Evolutionary conservation across 352 stramenopile species (phyloP).

Genomic region (Phytophthora palmivora): DNA sequence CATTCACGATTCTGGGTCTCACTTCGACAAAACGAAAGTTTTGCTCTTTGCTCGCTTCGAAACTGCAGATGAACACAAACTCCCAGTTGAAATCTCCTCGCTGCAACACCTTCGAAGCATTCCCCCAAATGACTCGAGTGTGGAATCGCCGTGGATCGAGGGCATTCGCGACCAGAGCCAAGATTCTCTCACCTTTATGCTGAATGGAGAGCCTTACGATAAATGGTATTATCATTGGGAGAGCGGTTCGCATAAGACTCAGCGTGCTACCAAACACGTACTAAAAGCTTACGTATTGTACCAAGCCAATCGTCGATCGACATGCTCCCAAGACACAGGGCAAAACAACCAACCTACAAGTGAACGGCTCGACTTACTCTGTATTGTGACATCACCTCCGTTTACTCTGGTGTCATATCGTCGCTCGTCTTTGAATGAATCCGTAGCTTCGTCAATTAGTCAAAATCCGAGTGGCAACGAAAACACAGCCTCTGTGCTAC

Average conservation of each 20-base stretch:
- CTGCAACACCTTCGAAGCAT: constrained; percentile 28
- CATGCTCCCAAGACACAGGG: background rate
- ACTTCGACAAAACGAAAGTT: constrained; percentile 12
- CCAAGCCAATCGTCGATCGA: background rate
- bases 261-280: constrained; percentile 56
- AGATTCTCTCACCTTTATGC: constrained; percentile 19
- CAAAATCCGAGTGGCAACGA: no score
- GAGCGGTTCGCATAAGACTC: constrained; percentile 49
- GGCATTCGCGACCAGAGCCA: constrained; percentile 17
- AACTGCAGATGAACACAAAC: constrained; percentile 28
- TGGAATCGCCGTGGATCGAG: constrained; percentile 68
- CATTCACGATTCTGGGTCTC: background rate
- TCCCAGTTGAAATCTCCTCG: constrained; percentile 1
- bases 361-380: constrained; percentile 19
- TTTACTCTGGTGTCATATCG: constrained; percentile 47
- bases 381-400: constrained; percentile 33
- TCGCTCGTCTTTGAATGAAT: constrained; percentile 6
- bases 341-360: background rate
- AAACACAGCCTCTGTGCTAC: no score
- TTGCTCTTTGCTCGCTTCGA: constrained; percentile 42
- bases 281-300: constrained; percentile 55
- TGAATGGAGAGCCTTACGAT: constrained; percentile 45
- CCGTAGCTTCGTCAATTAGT: no score
- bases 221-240: constrained; percentile 71
- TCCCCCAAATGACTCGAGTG: constrained; percentile 54